phyloP scores from a whole-genome alignment of 164 flowering plant species.

The Umbellularia californica region DNA sequence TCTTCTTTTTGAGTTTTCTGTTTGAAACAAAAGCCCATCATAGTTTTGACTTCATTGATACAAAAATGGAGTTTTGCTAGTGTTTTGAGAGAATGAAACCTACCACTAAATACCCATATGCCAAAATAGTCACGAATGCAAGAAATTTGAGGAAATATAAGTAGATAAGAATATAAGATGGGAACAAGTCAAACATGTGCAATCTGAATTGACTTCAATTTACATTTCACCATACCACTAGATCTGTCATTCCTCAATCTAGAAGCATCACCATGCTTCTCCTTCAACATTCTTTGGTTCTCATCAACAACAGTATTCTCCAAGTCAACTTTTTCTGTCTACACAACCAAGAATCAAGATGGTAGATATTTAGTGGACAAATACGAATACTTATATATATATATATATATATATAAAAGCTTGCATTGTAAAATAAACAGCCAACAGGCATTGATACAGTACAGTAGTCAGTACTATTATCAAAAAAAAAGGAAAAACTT shows the following conservation, averaged over 20 bases:
- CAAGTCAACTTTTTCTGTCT: conserved; percentile 99
- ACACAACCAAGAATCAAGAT: conserved; percentile 21
- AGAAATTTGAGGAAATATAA: neutral
- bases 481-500: too few species aligned
- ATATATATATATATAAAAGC: too few species aligned
- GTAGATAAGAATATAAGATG: neutral
- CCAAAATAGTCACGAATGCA: neutral
- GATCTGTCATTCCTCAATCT: conserved; percentile 21
- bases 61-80: neutral
- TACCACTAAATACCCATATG: neutral
- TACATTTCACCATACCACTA: conserved; percentile 22
- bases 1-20: neutral
- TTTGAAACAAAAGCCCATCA: too few species aligned
- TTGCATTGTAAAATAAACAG: too few species aligned
- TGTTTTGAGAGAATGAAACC: neutral
- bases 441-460: too few species aligned
- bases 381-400: neutral
- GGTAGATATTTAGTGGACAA: neutral
- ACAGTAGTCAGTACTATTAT: too few species aligned
- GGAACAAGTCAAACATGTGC: neutral
- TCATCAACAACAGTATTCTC: conserved; percentile 97
- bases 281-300: conserved; percentile 77
- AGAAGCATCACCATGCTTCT: conserved; percentile 37
- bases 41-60: neutral
- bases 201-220: neutral